Conservation (phyloP, 169 alveolate species). For the Babesia gibsoni region DNA sequence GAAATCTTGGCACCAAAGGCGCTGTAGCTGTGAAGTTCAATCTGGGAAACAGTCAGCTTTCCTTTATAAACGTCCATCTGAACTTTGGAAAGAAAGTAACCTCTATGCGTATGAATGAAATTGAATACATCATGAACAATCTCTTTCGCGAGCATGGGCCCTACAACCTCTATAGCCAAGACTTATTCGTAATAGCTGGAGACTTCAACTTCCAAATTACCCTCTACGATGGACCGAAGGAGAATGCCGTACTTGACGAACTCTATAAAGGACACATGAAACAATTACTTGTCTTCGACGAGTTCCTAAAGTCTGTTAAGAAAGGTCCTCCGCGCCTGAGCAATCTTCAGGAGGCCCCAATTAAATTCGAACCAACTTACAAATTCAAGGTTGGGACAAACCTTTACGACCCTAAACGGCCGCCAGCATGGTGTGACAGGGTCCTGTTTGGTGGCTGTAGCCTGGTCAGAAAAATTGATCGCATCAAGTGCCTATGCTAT, state of each 20-base stretch:
- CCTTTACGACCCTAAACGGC: conserved; percentile 83
- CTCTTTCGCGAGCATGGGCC: conserved; percentile 33
- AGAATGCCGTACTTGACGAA: conserved; percentile 49
- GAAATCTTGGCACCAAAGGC: conserved; percentile 62
- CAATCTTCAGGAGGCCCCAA: conserved; percentile 75
- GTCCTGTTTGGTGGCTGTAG: conserved; percentile 22
- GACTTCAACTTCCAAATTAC: conserved; percentile 86
- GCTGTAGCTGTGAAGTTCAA: conserved; percentile 44
- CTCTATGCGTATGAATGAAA: conserved; percentile 17
- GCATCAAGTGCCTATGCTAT: conserved; percentile 47
- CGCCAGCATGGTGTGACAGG: conserved; percentile 88
- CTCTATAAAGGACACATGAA: conserved; percentile 30
- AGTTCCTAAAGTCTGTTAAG: conserved; percentile 60
- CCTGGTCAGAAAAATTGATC: neutral
- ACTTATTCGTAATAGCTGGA: conserved; percentile 81
- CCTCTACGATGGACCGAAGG: conserved; percentile 45
- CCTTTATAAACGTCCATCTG: conserved; percentile 51
- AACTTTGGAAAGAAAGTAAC: conserved; percentile 45
- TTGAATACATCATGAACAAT: conserved; percentile 36
- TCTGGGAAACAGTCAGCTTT: conserved; percentile 16
- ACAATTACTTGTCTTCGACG: conserved; percentile 63
- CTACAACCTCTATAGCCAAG: conserved; percentile 59
- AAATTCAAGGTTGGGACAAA: conserved; percentile 83
- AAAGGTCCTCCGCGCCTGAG: conserved; percentile 26
- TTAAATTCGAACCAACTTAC: conserved; percentile 89